A percentile compares a stretch with the other conserved stretches of the same genome.
phyloP scores from a whole-genome alignment of 305 asterid genomes.

The Coffea humblotiana region DNA sequence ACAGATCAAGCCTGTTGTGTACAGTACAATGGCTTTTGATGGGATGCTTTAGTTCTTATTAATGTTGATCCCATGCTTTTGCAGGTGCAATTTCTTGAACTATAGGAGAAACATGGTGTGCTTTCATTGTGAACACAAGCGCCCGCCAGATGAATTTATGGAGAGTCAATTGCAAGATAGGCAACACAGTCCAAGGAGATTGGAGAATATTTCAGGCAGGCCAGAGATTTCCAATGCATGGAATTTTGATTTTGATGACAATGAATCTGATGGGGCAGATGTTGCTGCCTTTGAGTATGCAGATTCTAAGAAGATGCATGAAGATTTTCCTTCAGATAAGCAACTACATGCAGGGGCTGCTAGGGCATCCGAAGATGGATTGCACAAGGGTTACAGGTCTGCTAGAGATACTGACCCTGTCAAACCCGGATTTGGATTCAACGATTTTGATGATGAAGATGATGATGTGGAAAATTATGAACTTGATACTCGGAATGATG shows the following conservation, averaged over 20 bases:
- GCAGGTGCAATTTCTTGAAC: conserved; percentile 94
- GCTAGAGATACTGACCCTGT: conserved; percentile 36
- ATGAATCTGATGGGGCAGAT: conserved; percentile 99
- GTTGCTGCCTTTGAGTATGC: conserved; percentile 92
- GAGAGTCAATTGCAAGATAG: conserved; percentile 51
- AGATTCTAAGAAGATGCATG: conserved; percentile 60
- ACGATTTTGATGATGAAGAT: conserved; percentile 94
- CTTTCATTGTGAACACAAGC: conserved; percentile 92
- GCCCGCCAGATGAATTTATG: conserved; percentile 77
- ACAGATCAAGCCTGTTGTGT: no score
- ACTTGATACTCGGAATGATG: conserved; percentile 58
- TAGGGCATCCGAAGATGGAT: conserved; percentile 44
- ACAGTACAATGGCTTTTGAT: neutral
- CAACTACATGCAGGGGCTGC: conserved; percentile 35
- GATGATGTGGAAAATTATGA: conserved; percentile 83
- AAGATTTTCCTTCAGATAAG: conserved; percentile 43
- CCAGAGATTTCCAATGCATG: conserved; percentile 74
- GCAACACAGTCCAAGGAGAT: conserved; percentile 46
- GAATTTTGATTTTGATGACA: conserved; percentile 95
- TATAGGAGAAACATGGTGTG: conserved; percentile 90
- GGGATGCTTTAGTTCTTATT: neutral
- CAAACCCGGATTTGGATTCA: conserved; percentile 60
- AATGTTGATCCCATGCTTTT: conserved; percentile 29
- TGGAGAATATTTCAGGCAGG: conserved; percentile 43
- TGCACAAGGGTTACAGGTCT: conserved; percentile 37